A percentile compares a stretch with the other conserved stretches of the same genome.
These are phyloP conservation scores for Coccomyxa sp. DNA, from an alignment of 139 green algal genomes.

Conservation along the genomic window DNA sequence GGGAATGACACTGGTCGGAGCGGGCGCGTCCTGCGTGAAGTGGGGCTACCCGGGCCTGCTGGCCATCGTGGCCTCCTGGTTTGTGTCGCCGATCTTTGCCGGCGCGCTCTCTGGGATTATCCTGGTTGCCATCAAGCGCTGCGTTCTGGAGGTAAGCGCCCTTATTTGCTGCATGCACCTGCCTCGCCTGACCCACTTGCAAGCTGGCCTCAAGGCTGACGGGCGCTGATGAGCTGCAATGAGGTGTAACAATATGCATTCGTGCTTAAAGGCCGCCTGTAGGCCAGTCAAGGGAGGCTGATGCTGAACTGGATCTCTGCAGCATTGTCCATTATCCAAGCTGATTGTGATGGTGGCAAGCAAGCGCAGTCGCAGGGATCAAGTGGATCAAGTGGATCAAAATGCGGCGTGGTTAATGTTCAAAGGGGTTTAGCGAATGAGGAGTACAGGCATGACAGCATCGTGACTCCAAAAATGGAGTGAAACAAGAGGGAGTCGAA, in stretches of 20 bases:
- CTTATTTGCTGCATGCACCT: background rate
- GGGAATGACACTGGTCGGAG: conserved; percentile 23
- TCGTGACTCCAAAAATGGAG: too few species aligned
- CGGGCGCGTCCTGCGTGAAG: conserved; percentile 13
- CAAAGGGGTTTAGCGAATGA: too few species aligned
- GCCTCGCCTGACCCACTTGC: too few species aligned
- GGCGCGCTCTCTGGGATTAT: conserved; percentile 9
- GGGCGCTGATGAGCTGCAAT: too few species aligned
- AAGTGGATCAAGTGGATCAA: too few species aligned
- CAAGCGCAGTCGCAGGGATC: too few species aligned
- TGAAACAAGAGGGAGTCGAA: background rate
- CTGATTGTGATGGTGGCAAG: too few species aligned
- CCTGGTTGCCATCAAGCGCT: conserved; percentile 2
- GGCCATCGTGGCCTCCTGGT: conserved; percentile 27
- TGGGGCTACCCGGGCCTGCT: conserved; percentile 25
- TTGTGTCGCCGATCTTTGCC: conserved; percentile 14
- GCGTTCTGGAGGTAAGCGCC: conserved; percentile 7
- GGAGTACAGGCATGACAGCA: too few species aligned
- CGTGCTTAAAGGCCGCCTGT: too few species aligned
- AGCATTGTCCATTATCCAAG: background rate
- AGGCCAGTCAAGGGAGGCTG: background rate
- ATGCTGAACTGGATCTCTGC: background rate
- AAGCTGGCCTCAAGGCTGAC: too few species aligned
- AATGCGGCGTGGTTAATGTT: too few species aligned
- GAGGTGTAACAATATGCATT: too few species aligned